A percentile compares a stretch with the other conserved stretches of the same genome.
phyloP scores from a whole-genome alignment of 305 asterid genomes.

The Rubia balearica region DNA sequence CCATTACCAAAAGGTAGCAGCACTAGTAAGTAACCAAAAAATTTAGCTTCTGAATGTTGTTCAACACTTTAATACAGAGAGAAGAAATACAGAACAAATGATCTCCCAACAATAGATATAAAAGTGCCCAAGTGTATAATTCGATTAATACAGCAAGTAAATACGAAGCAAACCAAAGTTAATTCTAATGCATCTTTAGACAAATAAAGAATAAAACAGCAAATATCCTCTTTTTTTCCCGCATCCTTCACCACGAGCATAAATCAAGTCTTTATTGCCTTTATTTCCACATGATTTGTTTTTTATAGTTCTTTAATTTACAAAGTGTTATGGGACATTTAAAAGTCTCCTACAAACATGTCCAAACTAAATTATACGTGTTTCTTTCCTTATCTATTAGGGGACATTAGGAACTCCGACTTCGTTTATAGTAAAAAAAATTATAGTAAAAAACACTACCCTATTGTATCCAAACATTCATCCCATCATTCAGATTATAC shows the following conservation, averaged over 20 bases:
- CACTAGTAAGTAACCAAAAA: neutral
- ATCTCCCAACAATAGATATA: neutral
- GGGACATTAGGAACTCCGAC: neutral
- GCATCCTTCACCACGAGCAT: neutral
- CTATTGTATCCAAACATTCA: neutral
- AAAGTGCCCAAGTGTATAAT: neutral
- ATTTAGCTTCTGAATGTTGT: neutral
- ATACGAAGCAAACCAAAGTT: neutral
- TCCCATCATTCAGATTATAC: neutral
- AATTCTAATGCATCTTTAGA: neutral
- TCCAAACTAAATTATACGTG: neutral
- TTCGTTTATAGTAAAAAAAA: neutral
- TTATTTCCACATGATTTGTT: neutral
- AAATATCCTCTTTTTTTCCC: neutral
- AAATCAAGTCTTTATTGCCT: neutral
- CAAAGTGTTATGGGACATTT: neutral
- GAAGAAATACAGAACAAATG: slow-evolving; percentile 1
- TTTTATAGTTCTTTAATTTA: neutral
- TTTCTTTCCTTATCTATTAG: neutral
- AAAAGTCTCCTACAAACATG: neutral
- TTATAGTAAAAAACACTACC: neutral
- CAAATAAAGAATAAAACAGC: neutral
- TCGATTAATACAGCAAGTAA: neutral
- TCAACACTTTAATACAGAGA: neutral
- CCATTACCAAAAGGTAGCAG: neutral